Evolutionary conservation across 129 eudicot genomes (phyloP).

Genomic region (Flaveria brownii): DNA sequence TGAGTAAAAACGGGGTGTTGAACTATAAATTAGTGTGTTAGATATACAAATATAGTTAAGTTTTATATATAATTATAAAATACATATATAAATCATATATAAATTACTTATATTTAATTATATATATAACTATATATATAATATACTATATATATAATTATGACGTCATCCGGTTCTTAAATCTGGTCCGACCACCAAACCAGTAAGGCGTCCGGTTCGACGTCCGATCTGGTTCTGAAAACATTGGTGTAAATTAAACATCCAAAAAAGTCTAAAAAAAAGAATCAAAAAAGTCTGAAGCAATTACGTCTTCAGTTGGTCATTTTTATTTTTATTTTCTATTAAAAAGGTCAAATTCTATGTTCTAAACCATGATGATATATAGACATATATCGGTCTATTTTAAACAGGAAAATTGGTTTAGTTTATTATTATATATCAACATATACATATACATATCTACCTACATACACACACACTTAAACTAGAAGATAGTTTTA

Average conservation of each 20-base stretch:
- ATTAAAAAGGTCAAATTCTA: slow-evolving; percentile 56
- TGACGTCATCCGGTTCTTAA: too few relatives aligned
- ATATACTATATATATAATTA: too few relatives aligned
- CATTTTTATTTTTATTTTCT: slow-evolving; percentile 16
- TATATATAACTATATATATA: too few relatives aligned
- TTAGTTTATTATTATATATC: neutral
- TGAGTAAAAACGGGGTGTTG: too few relatives aligned
- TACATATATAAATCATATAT: too few relatives aligned
- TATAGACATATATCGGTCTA: neutral
- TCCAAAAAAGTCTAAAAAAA: neutral
- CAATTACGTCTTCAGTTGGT: slow-evolving; percentile 42
- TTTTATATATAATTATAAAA: too few relatives aligned
- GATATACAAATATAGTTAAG: too few relatives aligned
- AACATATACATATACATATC: neutral
- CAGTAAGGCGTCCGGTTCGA: too few relatives aligned
- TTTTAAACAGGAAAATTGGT: neutral
- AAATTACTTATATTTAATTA: too few relatives aligned
- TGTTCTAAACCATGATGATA: neutral
- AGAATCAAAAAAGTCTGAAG: slow-evolving; percentile 48
- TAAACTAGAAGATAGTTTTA: neutral
- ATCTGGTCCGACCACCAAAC: too few relatives aligned
- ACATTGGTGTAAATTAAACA: neutral
- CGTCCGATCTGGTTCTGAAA: too few relatives aligned
- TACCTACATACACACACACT: neutral
- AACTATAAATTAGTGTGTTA: too few relatives aligned